These are phyloP conservation scores for Luvunga scandens DNA, from an alignment of 345 rosid genomes.

Conservation along the genomic window DNA sequence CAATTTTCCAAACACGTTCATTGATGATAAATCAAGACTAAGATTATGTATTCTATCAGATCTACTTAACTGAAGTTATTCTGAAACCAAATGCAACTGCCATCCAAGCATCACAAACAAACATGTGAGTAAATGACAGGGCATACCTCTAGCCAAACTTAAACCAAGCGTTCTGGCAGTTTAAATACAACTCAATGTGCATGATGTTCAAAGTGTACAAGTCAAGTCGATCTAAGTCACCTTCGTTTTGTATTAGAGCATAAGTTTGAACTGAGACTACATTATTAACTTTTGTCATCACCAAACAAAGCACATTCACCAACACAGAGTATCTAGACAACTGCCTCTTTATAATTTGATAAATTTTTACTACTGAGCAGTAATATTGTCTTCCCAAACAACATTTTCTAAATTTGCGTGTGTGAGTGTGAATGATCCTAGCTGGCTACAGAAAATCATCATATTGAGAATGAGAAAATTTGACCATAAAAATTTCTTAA, in stretches of 20 bases:
- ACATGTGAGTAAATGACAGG: background rate
- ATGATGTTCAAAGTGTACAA: background rate
- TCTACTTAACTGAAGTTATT: background rate
- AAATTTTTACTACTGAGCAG: background rate
- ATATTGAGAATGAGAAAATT: background rate
- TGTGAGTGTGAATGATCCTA: background rate
- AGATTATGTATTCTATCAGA: background rate
- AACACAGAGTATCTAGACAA: background rate
- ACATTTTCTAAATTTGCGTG: background rate
- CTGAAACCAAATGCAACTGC: background rate
- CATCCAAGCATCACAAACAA: slow-evolving; percentile 1
- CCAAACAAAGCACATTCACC: background rate
- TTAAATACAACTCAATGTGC: background rate
- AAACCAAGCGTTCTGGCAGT: background rate
- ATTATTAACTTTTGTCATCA: background rate
- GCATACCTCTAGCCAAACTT: background rate
- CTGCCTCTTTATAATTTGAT: background rate
- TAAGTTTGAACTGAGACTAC: background rate
- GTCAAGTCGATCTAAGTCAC: background rate
- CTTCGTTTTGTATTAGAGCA: background rate
- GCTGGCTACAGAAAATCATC: background rate
- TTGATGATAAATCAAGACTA: background rate
- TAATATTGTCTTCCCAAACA: background rate
- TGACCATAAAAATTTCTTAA: background rate
- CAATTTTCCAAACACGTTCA: background rate